phyloP scores from a whole-genome alignment of 1,284 basidiomycete genomes.

The Leccinum fuscescens region DNA sequence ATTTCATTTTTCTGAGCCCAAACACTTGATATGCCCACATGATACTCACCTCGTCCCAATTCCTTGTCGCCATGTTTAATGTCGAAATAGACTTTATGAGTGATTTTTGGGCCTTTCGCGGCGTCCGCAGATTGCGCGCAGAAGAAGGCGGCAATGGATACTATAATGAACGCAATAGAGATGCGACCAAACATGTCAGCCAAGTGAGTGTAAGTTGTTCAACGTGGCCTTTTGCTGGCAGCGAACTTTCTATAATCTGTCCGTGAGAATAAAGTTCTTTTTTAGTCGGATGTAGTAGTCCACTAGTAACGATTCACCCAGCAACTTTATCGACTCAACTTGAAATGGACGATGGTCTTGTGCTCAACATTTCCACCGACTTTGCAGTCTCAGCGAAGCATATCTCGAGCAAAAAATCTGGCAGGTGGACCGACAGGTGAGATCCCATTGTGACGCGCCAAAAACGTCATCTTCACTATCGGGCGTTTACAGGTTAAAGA shows the following conservation, averaged over 20 bases:
- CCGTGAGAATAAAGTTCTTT: constrained; percentile 29
- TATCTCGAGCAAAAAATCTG: constrained; percentile 55
- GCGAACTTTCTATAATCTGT: background rate
- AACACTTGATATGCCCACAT: constrained; percentile 4
- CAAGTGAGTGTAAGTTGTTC: background rate
- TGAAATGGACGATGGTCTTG: constrained; percentile 65
- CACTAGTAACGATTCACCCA: background rate
- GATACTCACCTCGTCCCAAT: constrained; percentile 72
- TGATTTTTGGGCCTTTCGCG: constrained; percentile 81
- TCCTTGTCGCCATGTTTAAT: constrained; percentile 85
- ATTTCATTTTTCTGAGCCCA: constrained; percentile 7
- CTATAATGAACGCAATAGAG: constrained; percentile 58
- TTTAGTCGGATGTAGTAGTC: background rate
- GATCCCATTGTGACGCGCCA: constrained; percentile 19
- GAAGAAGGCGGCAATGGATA: constrained; percentile 68
- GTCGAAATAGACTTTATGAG: constrained; percentile 92
- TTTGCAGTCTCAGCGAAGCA: constrained; percentile 29
- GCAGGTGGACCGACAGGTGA: constrained; percentile 84
- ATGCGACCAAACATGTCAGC: constrained; percentile 56
- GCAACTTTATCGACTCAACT: background rate
- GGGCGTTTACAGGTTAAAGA: constrained; percentile 55
- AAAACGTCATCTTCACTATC: constrained; percentile 3
- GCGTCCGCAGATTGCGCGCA: constrained; percentile 68
- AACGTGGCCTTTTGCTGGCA: constrained; percentile 23
- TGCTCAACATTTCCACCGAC: constrained; percentile 64